These are phyloP conservation scores for Cyclotella baltica DNA, from an alignment of 108 stramenopile species.

Conservation along the genomic window DNA sequence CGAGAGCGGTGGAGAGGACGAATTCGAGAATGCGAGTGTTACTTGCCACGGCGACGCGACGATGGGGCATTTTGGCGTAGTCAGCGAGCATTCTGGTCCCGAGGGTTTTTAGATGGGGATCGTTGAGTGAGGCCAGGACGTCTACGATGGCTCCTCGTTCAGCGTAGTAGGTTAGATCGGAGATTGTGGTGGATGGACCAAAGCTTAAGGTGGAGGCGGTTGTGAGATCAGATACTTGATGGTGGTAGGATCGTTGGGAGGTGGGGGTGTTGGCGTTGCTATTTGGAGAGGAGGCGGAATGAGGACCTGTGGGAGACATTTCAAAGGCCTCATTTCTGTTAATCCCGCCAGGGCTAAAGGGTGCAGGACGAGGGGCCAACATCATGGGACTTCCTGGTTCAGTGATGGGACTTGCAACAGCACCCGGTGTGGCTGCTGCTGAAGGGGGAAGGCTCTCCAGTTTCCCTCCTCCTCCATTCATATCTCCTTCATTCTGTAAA, in stretches of 20 bases:
- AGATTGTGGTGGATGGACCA: constrained; percentile 81
- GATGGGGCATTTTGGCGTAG: constrained; percentile 90
- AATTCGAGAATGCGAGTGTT: constrained; percentile 86
- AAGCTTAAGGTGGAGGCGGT: constrained; percentile 60
- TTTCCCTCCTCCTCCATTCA: background rate
- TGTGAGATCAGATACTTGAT: constrained; percentile 55
- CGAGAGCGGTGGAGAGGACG: constrained; percentile 77
- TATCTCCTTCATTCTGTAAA: background rate
- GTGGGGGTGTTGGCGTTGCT: constrained; percentile 33
- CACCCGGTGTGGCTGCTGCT: background rate
- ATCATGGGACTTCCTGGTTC: constrained; percentile 11
- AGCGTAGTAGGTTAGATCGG: constrained; percentile 87
- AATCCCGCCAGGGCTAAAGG: constrained; percentile 4
- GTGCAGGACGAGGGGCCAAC: constrained; percentile 15
- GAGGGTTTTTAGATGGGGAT: constrained; percentile 78
- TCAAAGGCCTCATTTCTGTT: constrained; percentile 62
- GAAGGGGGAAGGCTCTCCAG: background rate
- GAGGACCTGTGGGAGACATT: constrained; percentile 19
- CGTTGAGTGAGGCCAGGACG: constrained; percentile 74
- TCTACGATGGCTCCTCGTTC: constrained; percentile 87
- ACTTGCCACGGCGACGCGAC: constrained; percentile 84
- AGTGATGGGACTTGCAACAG: background rate
- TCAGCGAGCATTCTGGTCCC: constrained; percentile 90
- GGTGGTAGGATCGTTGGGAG: constrained; percentile 16
- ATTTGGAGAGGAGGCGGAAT: constrained; percentile 15